Evolutionary conservation across 163 green algal species (phyloP).

Genomic region (Volvox carteri): DNA sequence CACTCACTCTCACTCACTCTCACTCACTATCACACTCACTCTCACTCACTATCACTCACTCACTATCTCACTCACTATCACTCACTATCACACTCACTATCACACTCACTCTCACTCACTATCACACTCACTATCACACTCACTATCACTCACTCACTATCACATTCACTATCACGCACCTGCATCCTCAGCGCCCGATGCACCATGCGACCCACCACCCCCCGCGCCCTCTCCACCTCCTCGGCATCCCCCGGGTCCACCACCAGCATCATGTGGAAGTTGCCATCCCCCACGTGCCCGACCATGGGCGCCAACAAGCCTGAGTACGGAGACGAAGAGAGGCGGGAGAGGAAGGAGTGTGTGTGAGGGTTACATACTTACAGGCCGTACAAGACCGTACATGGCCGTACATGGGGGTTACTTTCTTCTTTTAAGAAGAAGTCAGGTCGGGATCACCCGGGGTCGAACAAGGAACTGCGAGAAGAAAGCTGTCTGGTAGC

Average conservation of each 20-base stretch:
- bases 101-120: neutral
- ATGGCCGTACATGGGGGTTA: no score
- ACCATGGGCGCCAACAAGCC: slow-evolving; percentile 77
- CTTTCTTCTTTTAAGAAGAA: no score
- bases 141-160: neutral
- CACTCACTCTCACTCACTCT: neutral
- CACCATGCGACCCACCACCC: neutral
- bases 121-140: neutral
- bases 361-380: no score
- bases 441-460: no score
- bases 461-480: no score
- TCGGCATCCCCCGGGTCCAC: slow-evolving; percentile 55
- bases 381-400: no score
- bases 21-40: neutral
- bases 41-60: no score
- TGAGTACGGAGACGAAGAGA: no score
- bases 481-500: no score
- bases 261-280: slow-evolving; percentile 75
- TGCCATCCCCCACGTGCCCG: slow-evolving; percentile 81
- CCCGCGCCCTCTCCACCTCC: neutral
- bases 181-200: neutral
- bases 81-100: neutral
- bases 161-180: neutral
- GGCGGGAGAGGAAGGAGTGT: no score
- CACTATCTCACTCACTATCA: neutral